phyloP scores from a whole-genome alignment of 2,329 filamentous ascomycete genomes.

The Aspergillus calidoustus region DNA sequence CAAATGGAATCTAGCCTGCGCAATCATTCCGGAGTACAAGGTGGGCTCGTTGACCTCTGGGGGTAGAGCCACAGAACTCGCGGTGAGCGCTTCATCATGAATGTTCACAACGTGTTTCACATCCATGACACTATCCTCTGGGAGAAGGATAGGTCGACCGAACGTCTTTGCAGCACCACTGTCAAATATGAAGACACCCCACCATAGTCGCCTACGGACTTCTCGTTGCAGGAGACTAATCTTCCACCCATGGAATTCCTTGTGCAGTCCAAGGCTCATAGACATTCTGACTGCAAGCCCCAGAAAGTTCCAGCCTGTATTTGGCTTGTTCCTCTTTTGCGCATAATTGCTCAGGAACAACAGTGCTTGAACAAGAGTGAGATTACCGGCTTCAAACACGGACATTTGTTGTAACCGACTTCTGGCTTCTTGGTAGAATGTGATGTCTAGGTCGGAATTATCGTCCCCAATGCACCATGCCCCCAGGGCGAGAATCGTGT shows the following conservation, averaged over 20 bases:
- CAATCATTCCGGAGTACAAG: conserved; percentile 49
- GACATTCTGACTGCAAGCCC: conserved; percentile 56
- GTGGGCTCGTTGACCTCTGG: conserved; percentile 45
- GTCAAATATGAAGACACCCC: conserved; percentile 53
- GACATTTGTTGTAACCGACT: conserved; percentile 50
- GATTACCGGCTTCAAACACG: conserved; percentile 54
- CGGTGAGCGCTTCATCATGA: conserved; percentile 46
- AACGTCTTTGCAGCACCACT: conserved; percentile 58
- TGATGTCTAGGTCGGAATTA: conserved; percentile 49
- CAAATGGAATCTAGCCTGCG: conserved; percentile 49
- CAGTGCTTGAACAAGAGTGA: conserved; percentile 55
- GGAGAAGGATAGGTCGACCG: conserved; percentile 53
- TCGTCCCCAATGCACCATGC: conserved; percentile 49
- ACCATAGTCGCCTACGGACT: conserved; percentile 48
- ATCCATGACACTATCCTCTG: conserved; percentile 50
- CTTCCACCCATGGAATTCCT: conserved; percentile 54
- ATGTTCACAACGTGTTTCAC: conserved; percentile 51
- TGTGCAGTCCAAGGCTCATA: conserved; percentile 56
- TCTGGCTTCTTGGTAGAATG: conserved; percentile 53
- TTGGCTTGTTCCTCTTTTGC: conserved; percentile 57
- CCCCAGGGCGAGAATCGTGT: conserved; percentile 52
- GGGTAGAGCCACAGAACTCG: conserved; percentile 42
- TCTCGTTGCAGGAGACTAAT: conserved; percentile 50
- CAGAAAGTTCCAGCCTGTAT: conserved; percentile 55
- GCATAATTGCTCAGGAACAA: conserved; percentile 55